Percentiles rank a stretch among this genome's conserved stretches.
phyloP scores from a whole-genome alignment of 2,329 filamentous ascomycete species.

The Rosellinia necatrix region DNA sequence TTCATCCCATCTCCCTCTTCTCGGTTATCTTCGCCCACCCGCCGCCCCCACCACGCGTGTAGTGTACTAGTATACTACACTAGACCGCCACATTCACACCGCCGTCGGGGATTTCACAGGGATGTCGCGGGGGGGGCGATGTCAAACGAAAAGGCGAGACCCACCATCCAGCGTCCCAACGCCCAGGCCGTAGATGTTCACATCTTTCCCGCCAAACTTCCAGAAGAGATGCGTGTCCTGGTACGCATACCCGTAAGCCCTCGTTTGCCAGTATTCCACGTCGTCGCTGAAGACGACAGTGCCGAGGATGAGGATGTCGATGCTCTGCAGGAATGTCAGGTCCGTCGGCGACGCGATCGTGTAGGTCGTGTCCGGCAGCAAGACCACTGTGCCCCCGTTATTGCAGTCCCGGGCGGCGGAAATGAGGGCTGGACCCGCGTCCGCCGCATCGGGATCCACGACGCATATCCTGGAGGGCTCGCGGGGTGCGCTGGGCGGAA shows the following conservation, averaged over 20 bases:
- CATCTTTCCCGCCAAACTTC: slow-evolving; percentile 67
- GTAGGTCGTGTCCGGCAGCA: slow-evolving; percentile 58
- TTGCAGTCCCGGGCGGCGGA: slow-evolving; percentile 44
- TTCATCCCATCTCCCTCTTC: neutral
- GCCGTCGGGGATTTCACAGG: too few species aligned
- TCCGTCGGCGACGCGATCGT: slow-evolving; percentile 66
- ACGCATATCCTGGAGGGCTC: slow-evolving; percentile 19
- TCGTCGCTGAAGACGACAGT: slow-evolving; percentile 60
- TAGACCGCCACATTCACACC: too few species aligned
- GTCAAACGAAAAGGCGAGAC: too few species aligned
- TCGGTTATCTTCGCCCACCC: too few species aligned
- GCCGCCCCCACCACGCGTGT: too few species aligned
- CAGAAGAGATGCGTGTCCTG: slow-evolving; percentile 72
- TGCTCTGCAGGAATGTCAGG: slow-evolving; percentile 62
- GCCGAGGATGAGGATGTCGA: slow-evolving; percentile 59
- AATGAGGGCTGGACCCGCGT: slow-evolving; percentile 23
- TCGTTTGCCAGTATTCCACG: slow-evolving; percentile 68
- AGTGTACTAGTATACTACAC: too few species aligned
- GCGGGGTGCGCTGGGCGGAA: slow-evolving; percentile 14
- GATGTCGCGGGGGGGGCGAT: too few species aligned
- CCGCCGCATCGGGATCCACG: slow-evolving; percentile 13
- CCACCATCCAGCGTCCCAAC: slow-evolving; percentile 39
- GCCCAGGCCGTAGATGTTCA: slow-evolving; percentile 63
- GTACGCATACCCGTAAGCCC: slow-evolving; percentile 65
- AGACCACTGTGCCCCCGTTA: slow-evolving; percentile 62